Base-by-base conservation (phyloP, 352 stramenopile species). In the Globisporangium spiculum region DNA sequence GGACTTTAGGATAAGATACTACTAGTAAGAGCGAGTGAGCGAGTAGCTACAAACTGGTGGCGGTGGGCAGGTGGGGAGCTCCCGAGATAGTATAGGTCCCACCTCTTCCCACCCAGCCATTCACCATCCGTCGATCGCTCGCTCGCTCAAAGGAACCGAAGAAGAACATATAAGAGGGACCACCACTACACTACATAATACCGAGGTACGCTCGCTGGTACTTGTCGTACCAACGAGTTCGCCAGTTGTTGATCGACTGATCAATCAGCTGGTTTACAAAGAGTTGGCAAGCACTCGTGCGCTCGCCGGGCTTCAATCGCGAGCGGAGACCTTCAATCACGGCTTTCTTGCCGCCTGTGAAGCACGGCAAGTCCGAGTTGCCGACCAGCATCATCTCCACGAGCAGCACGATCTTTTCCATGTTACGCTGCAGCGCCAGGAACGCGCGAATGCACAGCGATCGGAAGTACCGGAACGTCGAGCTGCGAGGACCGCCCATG, bases 401-500 rank as follows among this genome's bases (percentile, higher is more conserved):
- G 16, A 99, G 77, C 34, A 98, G 72, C 70, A 98, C 96, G 50
- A 99, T 97, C 77, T 98, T 90, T 69, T 98, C 91, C 72, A 97
- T 97, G 68, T 98, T 91, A 56, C 91, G 91, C 65, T 96, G 88
- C 26, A 99, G 67, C 4, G 94, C 93, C 62, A 99, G 84, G 71
- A 98, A 99, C 9, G 94, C 94, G 48, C 94, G 90, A 67, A 98
- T 97, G 73, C 97, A 99, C 41, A 99, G 83, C 59, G 96, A 94
- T 18, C 96, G 85, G 77, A 99, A 99, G 61, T 96, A 97, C 18
- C 90, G 80, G 77, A 99, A 99, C 2, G 89, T 92, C 1, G 84
- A 84, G 48, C 89, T 98, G 34, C 97, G 80, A 0, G 93, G 84
- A 9, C 97, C 97, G 60, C 95, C 97, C 88, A 99, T 94, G 8